Evolutionary conservation across 2,329 filamentous ascomycete genomes (phyloP).

Genomic region (Neonectria sp.): DNA sequence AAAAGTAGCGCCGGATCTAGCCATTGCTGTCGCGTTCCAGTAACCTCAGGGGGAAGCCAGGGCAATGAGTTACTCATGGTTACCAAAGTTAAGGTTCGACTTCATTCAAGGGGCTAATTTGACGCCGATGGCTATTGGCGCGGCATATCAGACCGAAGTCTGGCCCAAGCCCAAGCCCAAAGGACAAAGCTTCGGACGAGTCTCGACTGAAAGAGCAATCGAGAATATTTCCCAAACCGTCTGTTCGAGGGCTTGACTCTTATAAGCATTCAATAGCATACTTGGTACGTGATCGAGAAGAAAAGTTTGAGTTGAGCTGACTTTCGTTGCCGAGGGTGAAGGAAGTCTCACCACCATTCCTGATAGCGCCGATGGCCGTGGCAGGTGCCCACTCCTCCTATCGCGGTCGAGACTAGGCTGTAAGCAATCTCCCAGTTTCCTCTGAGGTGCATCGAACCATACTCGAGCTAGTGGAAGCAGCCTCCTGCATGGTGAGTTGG

Average conservation of each 20-base stretch:
- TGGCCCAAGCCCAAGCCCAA: not conserved
- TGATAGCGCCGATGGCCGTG: not conserved
- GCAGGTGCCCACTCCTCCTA: not conserved
- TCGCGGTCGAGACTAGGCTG: not conserved
- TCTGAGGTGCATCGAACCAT: not conserved
- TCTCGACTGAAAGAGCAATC: too few species aligned
- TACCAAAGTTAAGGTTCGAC: not conserved
- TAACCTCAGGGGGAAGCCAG: not conserved
- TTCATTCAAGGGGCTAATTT: not conserved
- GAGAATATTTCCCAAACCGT: too few species aligned
- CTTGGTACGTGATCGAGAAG: too few species aligned
- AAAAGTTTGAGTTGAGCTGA: not conserved
- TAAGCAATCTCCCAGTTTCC: not conserved
- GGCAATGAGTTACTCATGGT: not conserved
- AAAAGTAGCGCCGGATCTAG: not conserved
- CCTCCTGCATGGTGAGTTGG: not conserved
- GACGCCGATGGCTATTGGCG: not conserved
- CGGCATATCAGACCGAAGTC: not conserved
- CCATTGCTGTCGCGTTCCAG: not conserved
- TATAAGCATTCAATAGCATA: not conserved
- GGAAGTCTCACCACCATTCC: not conserved
- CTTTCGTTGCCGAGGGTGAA: not conserved
- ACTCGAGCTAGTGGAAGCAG: not conserved
- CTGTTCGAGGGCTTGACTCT: too few species aligned
- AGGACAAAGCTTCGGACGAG: not conserved